Evolutionary conservation across 2,329 filamentous ascomycete species (phyloP), one percentile per base, ranked within the genome.

Genomic region (Rhynchosporium agropyri): DNA sequence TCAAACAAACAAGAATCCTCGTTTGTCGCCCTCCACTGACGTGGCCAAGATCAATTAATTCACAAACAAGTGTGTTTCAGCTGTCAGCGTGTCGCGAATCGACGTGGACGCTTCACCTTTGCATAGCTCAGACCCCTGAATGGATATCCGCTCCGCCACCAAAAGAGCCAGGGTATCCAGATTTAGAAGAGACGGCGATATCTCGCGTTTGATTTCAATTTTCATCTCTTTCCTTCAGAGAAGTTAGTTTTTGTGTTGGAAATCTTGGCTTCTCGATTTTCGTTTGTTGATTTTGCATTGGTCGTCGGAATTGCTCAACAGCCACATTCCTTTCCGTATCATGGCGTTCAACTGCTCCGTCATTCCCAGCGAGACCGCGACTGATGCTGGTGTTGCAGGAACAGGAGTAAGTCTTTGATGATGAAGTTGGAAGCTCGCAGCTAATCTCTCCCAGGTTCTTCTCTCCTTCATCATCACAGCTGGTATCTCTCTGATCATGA

Each of bases 381-480:
- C 83, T 66, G 81, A 87, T 74, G 80, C 84, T 12, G 80, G 84
- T 70, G 80, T 88, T 60, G 83, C 84, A 59, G 82, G 84, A 55
- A 77, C 80, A 43, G 83, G 83, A 64, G 82, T 84, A 79, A 68
- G 81, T 75, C 3, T 6, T 42, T 31, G 31, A n/a, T 55, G 28
- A 12, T 0, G 42, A 6, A 33, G 9, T 31, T 5, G n/a, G 6
- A 31, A 38, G 4, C n/a, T 51, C 4, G 61, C n/a, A 15, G 31
- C 42, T 58, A 33, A 45, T 49, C 4, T 46, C 42, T 13, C 3
- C 53, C 31, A 86, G 82, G 81, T 86, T 64, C 78, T 89, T 38
- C 79, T 89, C 66, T 88, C 86, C 53, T 89, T 88, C 76, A 85
- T 88, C 72, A 81, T 88, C 65, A 88, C 86, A 5, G 86, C 86